Percentiles rank a stretch among this genome's conserved stretches.
Conservation (phyloP, 2,329 filamentous ascomycete species). For the Clarireedia homoeocarpa region DNA sequence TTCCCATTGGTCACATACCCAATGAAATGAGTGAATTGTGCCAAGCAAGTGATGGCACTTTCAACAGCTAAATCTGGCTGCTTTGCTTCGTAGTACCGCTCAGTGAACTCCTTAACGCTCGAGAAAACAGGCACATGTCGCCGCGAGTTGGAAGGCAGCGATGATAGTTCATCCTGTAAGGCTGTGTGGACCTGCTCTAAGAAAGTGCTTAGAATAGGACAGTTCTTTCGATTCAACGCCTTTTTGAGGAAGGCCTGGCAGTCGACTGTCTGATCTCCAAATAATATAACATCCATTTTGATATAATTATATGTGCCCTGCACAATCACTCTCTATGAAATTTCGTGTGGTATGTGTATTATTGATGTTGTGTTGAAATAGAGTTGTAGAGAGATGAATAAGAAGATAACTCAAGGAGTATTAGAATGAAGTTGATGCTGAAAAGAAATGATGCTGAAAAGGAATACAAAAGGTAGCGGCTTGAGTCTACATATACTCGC, state of each 20-base stretch:
- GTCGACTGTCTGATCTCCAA: constrained; percentile 18
- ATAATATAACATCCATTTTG: constrained; percentile 20
- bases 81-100: constrained; percentile 51
- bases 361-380: background rate
- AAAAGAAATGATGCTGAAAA: background rate
- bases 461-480: background rate
- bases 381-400: background rate
- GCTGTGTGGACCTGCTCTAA: constrained; percentile 49
- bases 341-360: background rate
- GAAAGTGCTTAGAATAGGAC: constrained; percentile 34
- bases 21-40: constrained; percentile 61
- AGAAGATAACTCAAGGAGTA: background rate
- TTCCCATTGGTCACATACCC: constrained; percentile 41
- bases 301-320: constrained; percentile 7
- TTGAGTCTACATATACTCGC: constrained; percentile 5
- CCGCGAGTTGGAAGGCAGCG: constrained; percentile 47
- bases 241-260: constrained; percentile 17
- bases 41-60: constrained; percentile 54
- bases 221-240: constrained; percentile 14
- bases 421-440: background rate
- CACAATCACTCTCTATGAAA: background rate
- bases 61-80: constrained; percentile 54
- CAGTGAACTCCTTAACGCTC: constrained; percentile 55
- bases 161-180: constrained; percentile 51
- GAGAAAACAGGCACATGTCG: constrained; percentile 53